Percentiles rank a stretch among this genome's conserved stretches.
These are phyloP conservation scores for Scenedesmus sp. DNA, from an alignment of 163 green algal genomes.

Conservation along the genomic window DNA sequence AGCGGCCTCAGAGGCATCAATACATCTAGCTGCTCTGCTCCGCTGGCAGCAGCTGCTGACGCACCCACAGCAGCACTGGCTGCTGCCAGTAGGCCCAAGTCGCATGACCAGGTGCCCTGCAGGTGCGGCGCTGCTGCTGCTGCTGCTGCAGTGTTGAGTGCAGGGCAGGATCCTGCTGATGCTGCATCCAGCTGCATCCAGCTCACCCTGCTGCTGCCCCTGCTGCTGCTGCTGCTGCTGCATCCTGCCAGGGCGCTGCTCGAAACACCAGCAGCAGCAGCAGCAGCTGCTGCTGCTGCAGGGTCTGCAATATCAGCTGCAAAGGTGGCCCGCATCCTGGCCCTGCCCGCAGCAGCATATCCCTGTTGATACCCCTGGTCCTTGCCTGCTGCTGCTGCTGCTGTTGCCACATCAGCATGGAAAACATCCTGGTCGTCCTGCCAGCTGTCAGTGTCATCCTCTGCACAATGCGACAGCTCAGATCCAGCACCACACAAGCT, in stretches of 20 bases:
- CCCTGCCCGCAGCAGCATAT: not conserved
- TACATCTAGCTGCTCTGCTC: constrained; percentile 10
- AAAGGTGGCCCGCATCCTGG: not conserved
- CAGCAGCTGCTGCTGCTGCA: not conserved
- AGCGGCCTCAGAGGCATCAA: constrained; percentile 29
- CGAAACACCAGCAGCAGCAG: not conserved
- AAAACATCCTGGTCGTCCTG: not conserved
- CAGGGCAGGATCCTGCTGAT: not conserved
- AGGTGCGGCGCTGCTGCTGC: constrained; percentile 34
- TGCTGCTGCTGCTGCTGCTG: constrained; percentile 34
- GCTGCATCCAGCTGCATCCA: not conserved
- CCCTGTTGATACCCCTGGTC: not conserved
- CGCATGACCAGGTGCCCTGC: constrained; percentile 30
- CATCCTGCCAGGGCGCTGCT: not conserved
- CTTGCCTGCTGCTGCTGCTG: constrained; percentile 9
- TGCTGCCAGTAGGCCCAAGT: constrained; percentile 33
- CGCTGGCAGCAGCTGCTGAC: not conserved
- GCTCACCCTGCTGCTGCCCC: not conserved
- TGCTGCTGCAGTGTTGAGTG: not conserved
- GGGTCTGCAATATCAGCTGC: not conserved
- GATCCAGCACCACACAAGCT: not conserved
- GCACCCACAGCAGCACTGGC: constrained; percentile 7
- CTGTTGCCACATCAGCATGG: not conserved
- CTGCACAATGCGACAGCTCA: not conserved
- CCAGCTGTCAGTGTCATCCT: not conserved